Evolutionary conservation across 805 yeast genomes (phyloP).

Genomic region (Lipomyces orientalis): DNA sequence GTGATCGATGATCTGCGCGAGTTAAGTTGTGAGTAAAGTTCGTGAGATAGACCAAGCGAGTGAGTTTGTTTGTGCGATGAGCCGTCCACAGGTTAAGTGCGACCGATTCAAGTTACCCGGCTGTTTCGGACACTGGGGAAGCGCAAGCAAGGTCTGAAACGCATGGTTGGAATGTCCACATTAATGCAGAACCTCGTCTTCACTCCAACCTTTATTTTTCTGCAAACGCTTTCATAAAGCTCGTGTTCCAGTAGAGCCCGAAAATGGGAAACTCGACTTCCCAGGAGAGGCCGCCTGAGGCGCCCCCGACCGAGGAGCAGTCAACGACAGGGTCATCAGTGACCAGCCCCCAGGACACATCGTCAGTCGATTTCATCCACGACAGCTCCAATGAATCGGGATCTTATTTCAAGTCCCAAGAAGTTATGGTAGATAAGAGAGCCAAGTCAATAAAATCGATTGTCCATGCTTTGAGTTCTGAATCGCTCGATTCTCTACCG

Average conservation of each 20-base stretch:
- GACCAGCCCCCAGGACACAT: conserved; percentile 10
- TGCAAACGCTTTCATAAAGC: not conserved
- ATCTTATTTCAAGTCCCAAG: not conserved
- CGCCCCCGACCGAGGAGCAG: conserved; percentile 15
- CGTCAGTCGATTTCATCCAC: not conserved
- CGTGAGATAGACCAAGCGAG: not conserved
- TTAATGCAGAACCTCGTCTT: not conserved
- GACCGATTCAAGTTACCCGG: not conserved
- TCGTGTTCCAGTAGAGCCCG: not conserved
- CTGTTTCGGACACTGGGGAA: not conserved
- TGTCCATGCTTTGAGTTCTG: conserved; percentile 18
- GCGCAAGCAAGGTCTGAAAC: not conserved
- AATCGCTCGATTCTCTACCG: conserved; percentile 29
- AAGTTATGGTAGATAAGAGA: not conserved
- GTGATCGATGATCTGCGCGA: not conserved
- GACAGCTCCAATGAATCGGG: not conserved
- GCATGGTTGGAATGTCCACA: not conserved
- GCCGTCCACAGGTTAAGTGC: not conserved
- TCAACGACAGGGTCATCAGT: conserved; percentile 18
- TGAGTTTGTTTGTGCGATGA: not conserved
- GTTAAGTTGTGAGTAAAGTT: not conserved
- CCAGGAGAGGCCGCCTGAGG: conserved; percentile 22
- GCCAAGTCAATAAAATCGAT: conserved; percentile 8
- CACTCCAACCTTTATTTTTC: not conserved
- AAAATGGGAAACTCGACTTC: conserved; percentile 37